phyloP scores from a whole-genome alignment of 139 green algal species.

The Micromonas pusilla region DNA sequence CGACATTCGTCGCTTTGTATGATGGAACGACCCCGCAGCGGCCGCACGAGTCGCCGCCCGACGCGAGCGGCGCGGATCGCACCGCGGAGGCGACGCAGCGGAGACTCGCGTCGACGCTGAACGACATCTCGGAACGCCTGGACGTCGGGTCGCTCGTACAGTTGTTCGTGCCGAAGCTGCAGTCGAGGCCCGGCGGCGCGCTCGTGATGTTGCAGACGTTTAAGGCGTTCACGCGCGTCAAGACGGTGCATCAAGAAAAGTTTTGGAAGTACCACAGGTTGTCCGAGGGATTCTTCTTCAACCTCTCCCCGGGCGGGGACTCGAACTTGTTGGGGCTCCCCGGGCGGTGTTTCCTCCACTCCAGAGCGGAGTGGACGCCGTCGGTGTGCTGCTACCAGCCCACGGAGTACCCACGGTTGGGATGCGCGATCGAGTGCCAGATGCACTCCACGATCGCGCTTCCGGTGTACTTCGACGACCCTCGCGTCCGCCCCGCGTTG shows the following conservation, averaged over 20 bases:
- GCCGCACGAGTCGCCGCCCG: too few relatives aligned
- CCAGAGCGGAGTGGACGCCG: conserved; percentile 6
- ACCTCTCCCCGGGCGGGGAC: background rate
- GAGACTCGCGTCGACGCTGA: background rate
- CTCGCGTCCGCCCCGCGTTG: too few relatives aligned
- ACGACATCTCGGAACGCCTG: background rate
- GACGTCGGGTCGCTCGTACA: background rate
- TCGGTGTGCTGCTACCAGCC: conserved; percentile 4
- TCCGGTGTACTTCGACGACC: background rate
- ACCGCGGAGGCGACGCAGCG: background rate
- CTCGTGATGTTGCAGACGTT: background rate
- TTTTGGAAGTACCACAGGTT: background rate
- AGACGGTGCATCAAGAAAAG: background rate
- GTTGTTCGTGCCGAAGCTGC: background rate
- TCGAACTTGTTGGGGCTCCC: background rate
- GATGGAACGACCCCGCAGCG: too few relatives aligned
- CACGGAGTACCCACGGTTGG: background rate
- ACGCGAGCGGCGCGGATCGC: background rate
- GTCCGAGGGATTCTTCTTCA: conserved; percentile 1
- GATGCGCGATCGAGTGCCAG: background rate
- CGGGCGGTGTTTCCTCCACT: background rate
- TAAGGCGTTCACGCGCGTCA: background rate
- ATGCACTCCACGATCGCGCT: background rate
- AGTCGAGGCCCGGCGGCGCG: background rate
- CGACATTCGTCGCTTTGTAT: too few relatives aligned